A percentile compares a stretch with the other conserved stretches of the same genome.
These are phyloP conservation scores for Cladosporium phlei DNA, from an alignment of 2,329 filamentous ascomycete species.

Conservation along the genomic window DNA sequence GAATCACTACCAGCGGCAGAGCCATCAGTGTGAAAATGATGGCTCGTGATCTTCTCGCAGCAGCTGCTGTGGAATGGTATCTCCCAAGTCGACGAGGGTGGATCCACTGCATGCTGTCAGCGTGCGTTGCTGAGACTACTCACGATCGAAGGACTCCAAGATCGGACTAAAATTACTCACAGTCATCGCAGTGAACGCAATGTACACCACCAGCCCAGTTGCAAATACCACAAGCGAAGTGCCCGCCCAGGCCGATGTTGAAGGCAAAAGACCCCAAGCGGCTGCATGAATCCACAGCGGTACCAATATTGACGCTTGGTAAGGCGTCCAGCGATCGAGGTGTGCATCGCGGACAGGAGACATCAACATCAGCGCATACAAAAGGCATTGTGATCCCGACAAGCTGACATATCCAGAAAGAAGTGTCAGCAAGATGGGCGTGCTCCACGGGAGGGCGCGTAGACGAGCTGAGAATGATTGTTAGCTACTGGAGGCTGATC, in stretches of 20 bases:
- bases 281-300: not conserved
- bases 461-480: conserved; percentile 1
- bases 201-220: conserved; percentile 1
- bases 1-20: not conserved
- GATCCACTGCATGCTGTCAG: conserved; percentile 4
- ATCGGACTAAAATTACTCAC: not conserved
- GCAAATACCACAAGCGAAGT: not conserved
- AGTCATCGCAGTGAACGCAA: not conserved
- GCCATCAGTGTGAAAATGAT: conserved; percentile 1
- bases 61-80: not conserved
- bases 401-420: not conserved
- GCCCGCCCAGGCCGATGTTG: not conserved
- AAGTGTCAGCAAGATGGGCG: not conserved
- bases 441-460: conserved; percentile 7
- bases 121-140: not conserved
- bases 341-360: conserved; percentile 6
- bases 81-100: conserved; percentile 7
- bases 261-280: not conserved
- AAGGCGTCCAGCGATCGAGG: conserved; percentile 12
- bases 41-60: not conserved
- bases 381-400: conserved; percentile 4
- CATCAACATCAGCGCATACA: conserved; percentile 8
- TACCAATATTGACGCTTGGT: not conserved
- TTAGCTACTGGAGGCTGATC: not conserved
- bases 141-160: not conserved